Evolutionary conservation across 495 filamentous ascomycete genomes (phyloP), one percentile per base, ranked within the genome.

Genomic region (Aspergillus incahuasiensis): DNA sequence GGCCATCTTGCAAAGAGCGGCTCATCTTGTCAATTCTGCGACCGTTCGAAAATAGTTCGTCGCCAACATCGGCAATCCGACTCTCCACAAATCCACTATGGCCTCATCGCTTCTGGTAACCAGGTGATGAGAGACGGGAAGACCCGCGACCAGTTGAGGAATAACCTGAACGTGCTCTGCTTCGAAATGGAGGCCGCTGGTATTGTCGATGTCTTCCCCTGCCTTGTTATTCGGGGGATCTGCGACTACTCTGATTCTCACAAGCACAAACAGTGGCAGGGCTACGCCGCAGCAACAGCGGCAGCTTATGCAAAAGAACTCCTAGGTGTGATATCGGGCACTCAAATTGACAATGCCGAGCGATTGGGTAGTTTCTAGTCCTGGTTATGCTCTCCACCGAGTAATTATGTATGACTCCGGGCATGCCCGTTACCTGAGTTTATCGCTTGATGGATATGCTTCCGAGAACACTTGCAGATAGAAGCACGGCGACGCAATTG

Each of bases 131-230:
- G 40, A 13, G 3, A 62, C 38, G 61, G 43, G 11, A 8, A 3
- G 1, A 52, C 38, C 5, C 52, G 64, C 19, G 56, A 64, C n/a
- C 3, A 35, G 20, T 21, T 63, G 22, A 25, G 35, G 3, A 41
- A 28, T 22, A 46, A 56, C 15, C 22, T 63, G 2, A 63, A 66
- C 58, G 60, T 57, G 20, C 55, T 54, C 30, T 70, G 52, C 61
- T 72, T 61, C 32, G 74, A 77, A 32, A 77, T 76, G 69, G 74
- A 76, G 60, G 74, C 72, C 15, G 74, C 73, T 3, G 74, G 74
- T 5, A 28, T 76, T 12, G 71, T 68, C 63, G 56, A 71, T 55
- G 46, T 68, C 19, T 69, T 73, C 53, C 68, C 55, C 19, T 74
- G 68, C 54, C 52, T 74, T 42, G 69, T 74, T 11, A 69, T 76